Conservation (phyloP, 345 rosid genomes). For the Rhodamnia rubescens region DNA sequence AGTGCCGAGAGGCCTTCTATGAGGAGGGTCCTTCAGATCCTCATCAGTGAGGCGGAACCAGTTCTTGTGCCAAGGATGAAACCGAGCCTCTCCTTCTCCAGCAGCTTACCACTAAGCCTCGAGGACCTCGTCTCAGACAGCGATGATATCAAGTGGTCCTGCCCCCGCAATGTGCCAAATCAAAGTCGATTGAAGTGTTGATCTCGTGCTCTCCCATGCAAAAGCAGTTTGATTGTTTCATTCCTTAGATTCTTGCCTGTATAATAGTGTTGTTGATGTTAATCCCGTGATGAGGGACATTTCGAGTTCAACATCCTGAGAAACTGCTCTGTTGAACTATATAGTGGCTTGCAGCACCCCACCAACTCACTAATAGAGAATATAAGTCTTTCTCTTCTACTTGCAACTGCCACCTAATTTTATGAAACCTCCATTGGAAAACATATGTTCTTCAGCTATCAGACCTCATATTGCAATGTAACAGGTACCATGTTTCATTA, state of each 20-base stretch:
- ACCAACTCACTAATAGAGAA: not conserved
- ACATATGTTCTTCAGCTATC: not conserved
- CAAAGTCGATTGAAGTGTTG: slow-evolving; percentile 1
- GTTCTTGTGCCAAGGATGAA: slow-evolving; percentile 50
- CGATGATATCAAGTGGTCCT: slow-evolving; percentile 15
- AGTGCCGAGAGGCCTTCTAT: slow-evolving; percentile 61
- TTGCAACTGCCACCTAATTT: not conserved
- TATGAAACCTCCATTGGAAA: not conserved
- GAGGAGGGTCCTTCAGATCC: slow-evolving; percentile 83
- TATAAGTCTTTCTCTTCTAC: not conserved
- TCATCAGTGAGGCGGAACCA: slow-evolving; percentile 55
- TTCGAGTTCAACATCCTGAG: slow-evolving; percentile 20
- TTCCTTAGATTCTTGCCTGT: slow-evolving; percentile 19
- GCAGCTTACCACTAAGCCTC: slow-evolving; percentile 39
- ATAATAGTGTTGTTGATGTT: not conserved
- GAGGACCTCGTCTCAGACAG: slow-evolving; percentile 75
- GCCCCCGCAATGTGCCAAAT: not conserved
- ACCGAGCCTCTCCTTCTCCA: slow-evolving; percentile 68
- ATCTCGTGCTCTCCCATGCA: not conserved
- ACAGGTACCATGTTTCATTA: not conserved
- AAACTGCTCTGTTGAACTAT: slow-evolving; percentile 52
- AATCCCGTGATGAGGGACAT: not conserved
- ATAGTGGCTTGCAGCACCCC: slow-evolving; percentile 5
- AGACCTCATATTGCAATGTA: not conserved
- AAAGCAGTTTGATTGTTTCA: slow-evolving; percentile 4